A percentile compares a stretch with the other conserved stretches of the same genome.
Conservation (phyloP, 768 basidiomycete species). For the Trametes maxima region DNA sequence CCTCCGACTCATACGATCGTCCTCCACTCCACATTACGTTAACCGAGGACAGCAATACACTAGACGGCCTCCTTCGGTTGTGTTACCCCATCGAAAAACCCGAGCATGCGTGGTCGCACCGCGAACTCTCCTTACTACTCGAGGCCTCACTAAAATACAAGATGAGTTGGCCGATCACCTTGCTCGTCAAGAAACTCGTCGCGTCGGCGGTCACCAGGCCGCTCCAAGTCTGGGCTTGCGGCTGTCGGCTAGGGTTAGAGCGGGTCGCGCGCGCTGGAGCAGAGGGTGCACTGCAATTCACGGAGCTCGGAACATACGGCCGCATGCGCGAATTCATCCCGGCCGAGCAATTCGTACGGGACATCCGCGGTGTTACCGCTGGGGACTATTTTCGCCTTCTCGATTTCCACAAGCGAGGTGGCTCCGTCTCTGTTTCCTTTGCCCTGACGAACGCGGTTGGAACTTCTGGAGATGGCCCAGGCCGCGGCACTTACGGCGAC, state of each 20-base stretch:
- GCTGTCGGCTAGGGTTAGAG: conserved; percentile 32
- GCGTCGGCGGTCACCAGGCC: conserved; percentile 27
- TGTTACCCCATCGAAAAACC: conserved; percentile 38
- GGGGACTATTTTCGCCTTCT: conserved; percentile 4
- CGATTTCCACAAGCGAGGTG: neutral
- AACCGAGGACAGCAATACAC: conserved; percentile 12
- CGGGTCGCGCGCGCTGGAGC: conserved; percentile 28
- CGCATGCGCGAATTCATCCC: conserved; percentile 1
- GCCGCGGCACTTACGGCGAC: neutral
- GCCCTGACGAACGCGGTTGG: neutral
- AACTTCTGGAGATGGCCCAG: neutral
- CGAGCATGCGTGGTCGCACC: neutral
- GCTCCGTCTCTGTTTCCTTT: neutral
- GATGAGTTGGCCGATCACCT: conserved; percentile 1
- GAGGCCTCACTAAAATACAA: conserved; percentile 11
- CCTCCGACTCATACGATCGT: too few species aligned
- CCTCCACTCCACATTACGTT: neutral
- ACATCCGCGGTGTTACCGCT: neutral
- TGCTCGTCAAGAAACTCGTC: conserved; percentile 18
- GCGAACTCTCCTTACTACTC: neutral
- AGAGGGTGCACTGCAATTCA: neutral
- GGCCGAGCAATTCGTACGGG: neutral
- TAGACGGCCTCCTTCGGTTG: conserved; percentile 37
- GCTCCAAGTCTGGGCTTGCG: conserved; percentile 36
- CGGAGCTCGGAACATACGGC: neutral